Percentiles rank a stretch among this genome's conserved stretches.
These are phyloP conservation scores for Microdochium nivale DNA, from an alignment of 2,329 filamentous ascomycete genomes.

Conservation along the genomic window DNA sequence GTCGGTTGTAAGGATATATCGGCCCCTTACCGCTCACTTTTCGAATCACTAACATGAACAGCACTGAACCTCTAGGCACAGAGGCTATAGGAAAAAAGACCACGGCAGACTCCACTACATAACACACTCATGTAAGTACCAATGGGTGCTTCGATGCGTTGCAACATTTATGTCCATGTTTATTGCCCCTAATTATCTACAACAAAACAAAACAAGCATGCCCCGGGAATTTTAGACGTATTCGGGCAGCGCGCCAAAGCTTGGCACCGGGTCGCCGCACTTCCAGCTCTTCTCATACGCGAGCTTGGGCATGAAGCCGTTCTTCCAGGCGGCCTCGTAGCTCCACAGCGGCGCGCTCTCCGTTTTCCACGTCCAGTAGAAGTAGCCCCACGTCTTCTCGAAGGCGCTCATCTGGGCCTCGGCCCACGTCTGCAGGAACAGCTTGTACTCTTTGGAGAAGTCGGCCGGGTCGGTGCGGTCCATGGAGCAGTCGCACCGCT, in stretches of 20 bases:
- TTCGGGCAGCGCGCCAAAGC: neutral
- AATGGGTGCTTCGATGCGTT: too few relatives aligned
- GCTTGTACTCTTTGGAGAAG: slow-evolving; percentile 54
- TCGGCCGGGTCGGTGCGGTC: slow-evolving; percentile 19
- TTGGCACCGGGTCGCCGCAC: neutral
- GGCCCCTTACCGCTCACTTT: too few relatives aligned
- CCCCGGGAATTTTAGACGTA: neutral
- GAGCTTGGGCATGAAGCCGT: slow-evolving; percentile 7
- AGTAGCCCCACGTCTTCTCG: slow-evolving; percentile 68
- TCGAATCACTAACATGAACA: too few relatives aligned
- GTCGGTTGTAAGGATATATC: too few relatives aligned
- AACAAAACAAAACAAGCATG: too few relatives aligned
- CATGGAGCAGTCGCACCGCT: slow-evolving; percentile 33
- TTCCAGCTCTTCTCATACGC: neutral
- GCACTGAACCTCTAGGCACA: too few relatives aligned
- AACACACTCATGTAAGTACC: too few relatives aligned
- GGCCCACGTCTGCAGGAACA: slow-evolving; percentile 54
- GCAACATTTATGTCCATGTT: too few relatives aligned
- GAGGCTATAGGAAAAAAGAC: too few relatives aligned
- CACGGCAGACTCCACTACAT: too few relatives aligned
- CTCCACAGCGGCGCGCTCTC: slow-evolving; percentile 69
- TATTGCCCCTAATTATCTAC: too few relatives aligned
- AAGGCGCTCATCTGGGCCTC: slow-evolving; percentile 70
- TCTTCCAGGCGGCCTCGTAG: slow-evolving; percentile 36
- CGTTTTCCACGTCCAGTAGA: slow-evolving; percentile 77